These are phyloP conservation scores for Heterobasidion annosum DNA, from an alignment of 1,284 basidiomycete species.

Conservation along the genomic window DNA sequence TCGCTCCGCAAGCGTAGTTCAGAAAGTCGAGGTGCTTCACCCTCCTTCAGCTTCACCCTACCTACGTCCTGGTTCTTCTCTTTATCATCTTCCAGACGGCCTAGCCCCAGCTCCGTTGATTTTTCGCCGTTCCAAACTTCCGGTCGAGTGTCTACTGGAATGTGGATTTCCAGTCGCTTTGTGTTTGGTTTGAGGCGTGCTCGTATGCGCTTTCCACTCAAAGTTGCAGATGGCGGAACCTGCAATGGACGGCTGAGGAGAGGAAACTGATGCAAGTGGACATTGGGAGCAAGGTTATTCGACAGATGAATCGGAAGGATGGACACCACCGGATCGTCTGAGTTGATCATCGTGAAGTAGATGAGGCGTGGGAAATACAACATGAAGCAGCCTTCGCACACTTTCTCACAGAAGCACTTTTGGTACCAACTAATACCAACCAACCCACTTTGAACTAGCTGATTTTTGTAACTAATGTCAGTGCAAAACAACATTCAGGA, in stretches of 20 bases:
- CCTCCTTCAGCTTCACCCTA: slow-evolving; percentile 36
- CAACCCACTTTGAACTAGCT: too few species aligned
- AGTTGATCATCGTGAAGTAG: slow-evolving; percentile 26
- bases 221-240: slow-evolving; percentile 59
- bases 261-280: slow-evolving; percentile 75
- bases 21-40: slow-evolving; percentile 48
- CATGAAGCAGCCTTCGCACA: background rate
- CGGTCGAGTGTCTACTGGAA: slow-evolving; percentile 64
- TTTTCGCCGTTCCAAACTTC: slow-evolving; percentile 73
- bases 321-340: slow-evolving; percentile 52
- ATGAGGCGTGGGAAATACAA: background rate
- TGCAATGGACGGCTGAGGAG: slow-evolving; percentile 64
- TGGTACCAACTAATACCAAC: too few species aligned
- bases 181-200: slow-evolving; percentile 60
- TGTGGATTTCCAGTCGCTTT: slow-evolving; percentile 61
- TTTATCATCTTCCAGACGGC: slow-evolving; percentile 58
- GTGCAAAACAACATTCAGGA: slow-evolving; percentile 7
- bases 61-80: slow-evolving; percentile 57
- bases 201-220: slow-evolving; percentile 65
- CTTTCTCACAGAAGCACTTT: background rate
- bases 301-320: slow-evolving; percentile 66
- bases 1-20: slow-evolving; percentile 70
- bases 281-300: slow-evolving; percentile 44
- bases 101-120: slow-evolving; percentile 53
- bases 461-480: background rate